phyloP scores from a whole-genome alignment of 2,329 filamentous ascomycete species.

The Apiospora arundinis region DNA sequence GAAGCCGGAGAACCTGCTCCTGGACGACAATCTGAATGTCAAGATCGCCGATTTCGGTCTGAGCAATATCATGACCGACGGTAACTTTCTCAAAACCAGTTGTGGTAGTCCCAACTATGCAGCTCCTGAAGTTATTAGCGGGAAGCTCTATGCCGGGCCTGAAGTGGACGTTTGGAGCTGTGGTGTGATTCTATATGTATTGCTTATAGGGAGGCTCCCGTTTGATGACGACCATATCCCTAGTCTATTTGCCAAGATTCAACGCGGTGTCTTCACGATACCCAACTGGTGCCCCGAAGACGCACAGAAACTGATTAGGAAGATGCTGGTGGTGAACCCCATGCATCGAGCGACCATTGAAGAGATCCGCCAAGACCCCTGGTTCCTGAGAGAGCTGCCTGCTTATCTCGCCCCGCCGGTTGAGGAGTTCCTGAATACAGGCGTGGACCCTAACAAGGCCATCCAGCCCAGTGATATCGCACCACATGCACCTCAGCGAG shows the following conservation, averaged over 20 bases:
- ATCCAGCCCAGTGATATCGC: conserved; percentile 85
- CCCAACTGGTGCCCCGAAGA: conserved; percentile 90
- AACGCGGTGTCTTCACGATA: conserved; percentile 89
- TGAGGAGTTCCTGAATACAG: conserved; percentile 92
- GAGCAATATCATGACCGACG: conserved; percentile 99
- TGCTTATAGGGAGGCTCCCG: conserved; percentile 82
- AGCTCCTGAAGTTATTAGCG: conserved; percentile 95
- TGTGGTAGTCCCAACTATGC: conserved; percentile 99
- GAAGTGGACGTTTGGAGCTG: conserved; percentile 99
- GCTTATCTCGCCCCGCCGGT: conserved; percentile 85
- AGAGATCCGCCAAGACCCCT: conserved; percentile 90
- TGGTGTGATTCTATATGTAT: conserved; percentile 86
- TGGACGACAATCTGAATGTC: conserved; percentile 95
- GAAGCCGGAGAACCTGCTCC: conserved; percentile 94
- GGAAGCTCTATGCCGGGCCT: conserved; percentile 95
- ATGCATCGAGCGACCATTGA: conserved; percentile 93
- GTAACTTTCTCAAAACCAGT: conserved; percentile 98
- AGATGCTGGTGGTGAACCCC: conserved; percentile 94
- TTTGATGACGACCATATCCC: conserved; percentile 99
- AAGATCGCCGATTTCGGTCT: conserved; percentile 99
- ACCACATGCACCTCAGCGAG: conserved; percentile 75
- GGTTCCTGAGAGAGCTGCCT: conserved; percentile 89
- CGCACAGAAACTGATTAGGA: conserved; percentile 81
- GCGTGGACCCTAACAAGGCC: conserved; percentile 90
- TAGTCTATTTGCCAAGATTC: conserved; percentile 96